Base-by-base conservation (phyloP, 495 filamentous ascomycete species). In the Podospora sp. region DNA sequence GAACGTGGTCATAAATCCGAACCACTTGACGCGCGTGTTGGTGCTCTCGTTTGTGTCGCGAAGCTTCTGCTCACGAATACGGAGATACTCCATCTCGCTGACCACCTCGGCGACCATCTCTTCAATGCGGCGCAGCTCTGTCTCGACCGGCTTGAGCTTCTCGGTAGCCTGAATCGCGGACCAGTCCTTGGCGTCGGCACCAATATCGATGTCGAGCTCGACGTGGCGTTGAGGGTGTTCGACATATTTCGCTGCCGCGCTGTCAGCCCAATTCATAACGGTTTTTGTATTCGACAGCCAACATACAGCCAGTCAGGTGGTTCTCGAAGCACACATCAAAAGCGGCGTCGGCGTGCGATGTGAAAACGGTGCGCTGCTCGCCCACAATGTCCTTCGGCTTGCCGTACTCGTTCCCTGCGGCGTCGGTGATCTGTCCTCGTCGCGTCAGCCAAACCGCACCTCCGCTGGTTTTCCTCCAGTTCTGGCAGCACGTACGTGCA, bases 321-420 rank as follows among this genome's bases (percentile, higher is more conserved):
- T 99, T 99, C 78, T 97, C 92, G 73, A 98, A 94, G 85, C 95
- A 99, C 60, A 99, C 94, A 72, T 99, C 95, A 74, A 99, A 99
- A 9, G 93, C 91, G 29, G 92, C 89, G 79, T 99, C 94, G 18
- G 90, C 91, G 67, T 94, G 91, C n/a, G 93, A 91, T 40, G 95
- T 98, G 75, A 99, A 99, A 29, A 95, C 91, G 84, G 91, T 93
- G 71, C 96, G 87, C 73, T 89, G 88, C 83, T 99, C 95, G 71
- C 95, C 95, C 11, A 88, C 91, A 62, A 98, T 86, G 78, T 99
- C 93, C 80, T 89, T 95, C 8, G 96, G 91, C 68, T 87, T 88
- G 73, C 91, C 92, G 78, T 98, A 96, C 75, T 97, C 93, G 81
- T 98, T 99, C 68, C 93, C 94, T 70, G 95, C 88, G 26, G 93